Evolutionary conservation across 768 basidiomycete species (phyloP), one percentile per base, ranked within the genome.

Genomic region (Dacryopinax spathularia): DNA sequence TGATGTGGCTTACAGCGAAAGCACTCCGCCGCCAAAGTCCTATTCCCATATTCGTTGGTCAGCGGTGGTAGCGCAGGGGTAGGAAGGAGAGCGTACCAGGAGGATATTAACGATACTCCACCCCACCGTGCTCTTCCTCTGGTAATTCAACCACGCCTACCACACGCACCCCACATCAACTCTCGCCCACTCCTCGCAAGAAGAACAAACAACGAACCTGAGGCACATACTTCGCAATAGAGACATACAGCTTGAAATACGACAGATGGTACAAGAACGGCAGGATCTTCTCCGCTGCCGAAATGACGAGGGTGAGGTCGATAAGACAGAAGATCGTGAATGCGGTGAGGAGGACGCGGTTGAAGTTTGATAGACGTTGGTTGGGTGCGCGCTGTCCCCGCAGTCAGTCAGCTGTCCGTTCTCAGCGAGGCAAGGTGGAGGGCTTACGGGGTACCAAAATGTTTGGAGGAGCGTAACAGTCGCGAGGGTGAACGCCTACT

Each of bases 211-310:
- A 34, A 44, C 65, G 27, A 25, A 75, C 72, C 65, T 77, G 77
- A 2, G 78, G 77, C 4, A 78, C 56, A 60, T 74, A 76, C 68
- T 79, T 79, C 33, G 73, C 67, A 35, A 73, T 61, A 4, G 74
- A 72, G 60, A 75, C 71, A 61, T 70, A 70, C 15, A 77, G 71
- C 65, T 77, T 75, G 65, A 75, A 66, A 33, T 66, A 68, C 18
- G 71, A 71, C 10, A 75, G 66, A 25, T 71, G 66, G 62, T 73
- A 72, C 29, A 69, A 25, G 33, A 70, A 69, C 63, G 75, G 73
- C 20, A 76, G 60, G 7, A 34, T 31, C n/a, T 59, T 25, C 43
- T 66, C 33, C 13, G 34, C 34, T 10, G 60, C 60, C 22, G 33
- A 12, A 16, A 60, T 62, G 10, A 70, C 69, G 13, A 70, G 43